These are phyloP conservation scores for Corylus americana DNA, from an alignment of 306 rosid genomes.

Conservation along the genomic window DNA sequence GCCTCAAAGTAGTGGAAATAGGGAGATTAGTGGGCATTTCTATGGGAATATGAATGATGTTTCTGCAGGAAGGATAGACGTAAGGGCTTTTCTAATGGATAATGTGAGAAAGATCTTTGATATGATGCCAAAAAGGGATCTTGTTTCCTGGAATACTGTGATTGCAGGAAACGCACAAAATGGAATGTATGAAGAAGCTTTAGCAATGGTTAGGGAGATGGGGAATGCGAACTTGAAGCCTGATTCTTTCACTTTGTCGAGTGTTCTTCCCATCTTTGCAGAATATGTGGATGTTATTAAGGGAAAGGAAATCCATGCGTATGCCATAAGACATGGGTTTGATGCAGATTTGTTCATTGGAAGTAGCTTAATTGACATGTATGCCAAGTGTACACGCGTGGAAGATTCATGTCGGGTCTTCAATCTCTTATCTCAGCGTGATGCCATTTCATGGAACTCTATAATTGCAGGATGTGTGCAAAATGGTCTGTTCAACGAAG, in stretches of 20 bases:
- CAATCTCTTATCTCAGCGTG: conserved; percentile 40
- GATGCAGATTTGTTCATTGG: conserved; percentile 68
- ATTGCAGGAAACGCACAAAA: conserved; percentile 68
- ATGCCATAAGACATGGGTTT: conserved; percentile 63
- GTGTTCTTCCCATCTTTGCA: conserved; percentile 76
- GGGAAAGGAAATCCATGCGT: conserved; percentile 88
- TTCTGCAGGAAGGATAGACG: background rate
- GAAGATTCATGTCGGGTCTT: conserved; percentile 54
- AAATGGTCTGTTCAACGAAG: conserved; percentile 68
- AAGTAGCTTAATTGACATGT: conserved; percentile 88
- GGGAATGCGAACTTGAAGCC: conserved; percentile 53
- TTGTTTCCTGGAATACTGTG: conserved; percentile 91
- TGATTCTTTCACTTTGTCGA: conserved; percentile 77
- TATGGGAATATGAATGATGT: background rate
- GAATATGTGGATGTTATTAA: conserved; percentile 54
- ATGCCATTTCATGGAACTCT: conserved; percentile 80
- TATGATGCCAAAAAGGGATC: conserved; percentile 58
- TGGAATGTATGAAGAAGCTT: conserved; percentile 59
- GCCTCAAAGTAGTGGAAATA: background rate
- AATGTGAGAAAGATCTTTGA: conserved; percentile 68
- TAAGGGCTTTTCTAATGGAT: conserved; percentile 15
- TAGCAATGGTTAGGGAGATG: conserved; percentile 63
- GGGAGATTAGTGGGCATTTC: conserved; percentile 5
- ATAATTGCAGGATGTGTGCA: conserved; percentile 88
- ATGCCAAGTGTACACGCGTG: conserved; percentile 66